Conservation (phyloP, 805 yeast species). For the Isabelozyma gotoi region DNA sequence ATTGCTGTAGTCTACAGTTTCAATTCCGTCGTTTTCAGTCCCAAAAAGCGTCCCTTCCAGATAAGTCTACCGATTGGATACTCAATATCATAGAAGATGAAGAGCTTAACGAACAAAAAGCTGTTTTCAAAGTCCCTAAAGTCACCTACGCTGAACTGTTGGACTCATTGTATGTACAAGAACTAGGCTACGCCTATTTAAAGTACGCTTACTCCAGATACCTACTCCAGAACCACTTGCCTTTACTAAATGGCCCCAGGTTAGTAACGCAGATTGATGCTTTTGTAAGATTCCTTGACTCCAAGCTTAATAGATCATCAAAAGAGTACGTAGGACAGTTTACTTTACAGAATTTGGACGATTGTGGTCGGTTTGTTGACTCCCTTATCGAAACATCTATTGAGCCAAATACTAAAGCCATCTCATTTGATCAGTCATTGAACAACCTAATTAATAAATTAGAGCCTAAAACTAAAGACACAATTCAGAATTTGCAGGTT, state of each 20-base stretch:
- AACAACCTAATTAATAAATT: neutral
- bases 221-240: neutral
- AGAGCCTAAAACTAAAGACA: neutral
- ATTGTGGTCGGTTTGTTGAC: neutral
- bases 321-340: constrained; percentile 3
- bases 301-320: neutral
- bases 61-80: neutral
- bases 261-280: neutral
- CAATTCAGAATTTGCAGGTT: neutral
- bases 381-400: neutral
- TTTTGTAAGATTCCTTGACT: neutral
- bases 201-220: neutral
- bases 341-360: neutral
- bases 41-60: neutral
- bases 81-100: neutral
- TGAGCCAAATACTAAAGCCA: neutral
- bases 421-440: neutral
- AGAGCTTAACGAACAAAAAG: neutral
- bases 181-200: neutral
- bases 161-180: too few species aligned
- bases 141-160: neutral
- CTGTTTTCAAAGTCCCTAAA: too few species aligned
- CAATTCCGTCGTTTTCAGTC: neutral
- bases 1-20: too few species aligned
- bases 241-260: neutral